Percentiles rank a stretch among this genome's conserved stretches.
These are phyloP conservation scores for Magnaporthiopsis poae DNA, from an alignment of 2,329 filamentous ascomycete genomes.

Conservation along the genomic window DNA sequence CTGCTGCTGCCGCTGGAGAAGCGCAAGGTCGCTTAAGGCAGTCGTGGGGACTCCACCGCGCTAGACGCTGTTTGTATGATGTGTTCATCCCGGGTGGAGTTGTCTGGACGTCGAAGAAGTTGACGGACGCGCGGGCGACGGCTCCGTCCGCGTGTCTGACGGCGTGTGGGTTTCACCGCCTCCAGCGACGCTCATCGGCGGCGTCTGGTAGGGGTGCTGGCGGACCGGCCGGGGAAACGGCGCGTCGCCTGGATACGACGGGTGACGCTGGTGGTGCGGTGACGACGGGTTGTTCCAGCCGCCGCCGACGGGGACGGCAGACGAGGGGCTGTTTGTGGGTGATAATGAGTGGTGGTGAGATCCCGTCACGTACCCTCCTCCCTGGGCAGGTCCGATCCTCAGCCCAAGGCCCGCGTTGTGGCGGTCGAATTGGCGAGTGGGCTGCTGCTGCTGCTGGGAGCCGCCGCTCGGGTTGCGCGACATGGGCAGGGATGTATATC, in stretches of 20 bases:
- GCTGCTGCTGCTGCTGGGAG: constrained; percentile 15
- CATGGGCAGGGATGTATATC: constrained; percentile 42
- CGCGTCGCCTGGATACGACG: not conserved
- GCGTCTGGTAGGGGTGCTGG: constrained; percentile 4
- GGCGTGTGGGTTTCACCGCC: constrained; percentile 21
- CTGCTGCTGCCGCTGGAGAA: not conserved
- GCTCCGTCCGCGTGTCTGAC: constrained; percentile 32
- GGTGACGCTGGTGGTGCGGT: not conserved
- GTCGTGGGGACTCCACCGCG: no score
- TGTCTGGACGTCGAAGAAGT: constrained; percentile 21
- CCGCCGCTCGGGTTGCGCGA: constrained; percentile 35
- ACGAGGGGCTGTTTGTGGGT: not conserved
- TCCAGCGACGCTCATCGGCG: constrained; percentile 8
- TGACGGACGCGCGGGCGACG: constrained; percentile 26
- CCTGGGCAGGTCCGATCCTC: not conserved
- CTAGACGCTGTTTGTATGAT: no score
- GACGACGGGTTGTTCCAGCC: not conserved
- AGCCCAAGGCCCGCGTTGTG: not conserved
- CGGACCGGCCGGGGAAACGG: not conserved
- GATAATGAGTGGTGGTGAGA: not conserved
- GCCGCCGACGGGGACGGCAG: not conserved
- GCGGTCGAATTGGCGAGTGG: not conserved
- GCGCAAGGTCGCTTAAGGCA: no score
- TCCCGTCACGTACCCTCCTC: not conserved
- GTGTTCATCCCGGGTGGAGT: no score